Base-by-base conservation (phyloP, 2,329 filamentous ascomycete species). In the Sporothrix schenckii region DNA sequence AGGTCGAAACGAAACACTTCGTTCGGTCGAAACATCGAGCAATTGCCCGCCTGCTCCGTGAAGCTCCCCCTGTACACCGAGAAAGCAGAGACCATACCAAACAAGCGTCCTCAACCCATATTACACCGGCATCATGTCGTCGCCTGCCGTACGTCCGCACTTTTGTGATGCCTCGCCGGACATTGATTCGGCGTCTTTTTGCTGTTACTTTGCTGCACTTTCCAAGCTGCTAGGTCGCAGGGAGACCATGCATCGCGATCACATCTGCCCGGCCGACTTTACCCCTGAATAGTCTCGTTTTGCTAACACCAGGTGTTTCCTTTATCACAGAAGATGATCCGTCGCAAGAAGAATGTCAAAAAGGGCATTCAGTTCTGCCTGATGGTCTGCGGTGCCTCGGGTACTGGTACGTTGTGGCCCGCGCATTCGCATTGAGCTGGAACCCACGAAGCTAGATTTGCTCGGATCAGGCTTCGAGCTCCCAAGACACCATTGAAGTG, bases 261-360 rank as follows among this genome's bases (percentile, higher is more conserved):
- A 19, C 50, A 2, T 47, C 14, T 58, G 49, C 19, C 66, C 24
- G 19, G 49, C 49, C 34, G 49, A 27, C 30, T 34, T 54, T 58
- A 34, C 24, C 66, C 41, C 66, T 70, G 63, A 70, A 60, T 44
- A 24, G 13, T 44, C 60, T 49, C 60, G 4, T 52, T 67, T 47
- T 70, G 76, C 77, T 78, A 76, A 78, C 73, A 68, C 30, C 54
- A 19, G 39, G 39, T 47, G 13, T 63, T 61, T 27, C 27, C 66
- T 39, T 14, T 13, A 19, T 52, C 24, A 60, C 82, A 93, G 89
- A 92, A 96, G 83, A 95, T 97, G 92, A 94, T 97, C 81, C 94
- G 95, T 85, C 91, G 93, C 84, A 99, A 99, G 94, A 99, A 99
- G 92, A 98, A 99, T 88, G 94, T 99, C 85, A 97, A 97, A 92